Base-by-base conservation (phyloP, 805 yeast species). In the Monosporozyma unispora region DNA sequence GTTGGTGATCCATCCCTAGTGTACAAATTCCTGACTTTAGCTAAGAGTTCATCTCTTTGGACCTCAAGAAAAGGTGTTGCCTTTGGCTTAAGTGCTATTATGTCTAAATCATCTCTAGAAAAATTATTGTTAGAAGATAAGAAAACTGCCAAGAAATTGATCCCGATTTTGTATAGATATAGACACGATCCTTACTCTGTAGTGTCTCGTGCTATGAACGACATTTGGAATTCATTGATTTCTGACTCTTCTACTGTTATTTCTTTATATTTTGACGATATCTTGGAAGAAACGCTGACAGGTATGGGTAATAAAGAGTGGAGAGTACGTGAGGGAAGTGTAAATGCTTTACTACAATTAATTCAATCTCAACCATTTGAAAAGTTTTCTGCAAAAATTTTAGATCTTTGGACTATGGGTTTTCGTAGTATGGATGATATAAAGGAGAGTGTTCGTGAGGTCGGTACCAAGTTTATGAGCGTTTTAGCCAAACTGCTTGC, bases 1-100 rank as follows among this genome's bases (percentile, higher is more conserved):
- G 95, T 89, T 9, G 98, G 98, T 27, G 96, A 91, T 66, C 96
- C 98, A 12, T 79, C 93, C 55, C 75, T 91, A 55, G 96, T 91
- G 4, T 91, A 91, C 67, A 87, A 88, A 61, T 91, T 91, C 63
- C 88, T 91, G 96, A 81, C 96, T 0, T 69, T 91, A 50, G 95
- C 97, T 0, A 83, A 87, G 54, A 83, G 82, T 47, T 87, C 96
- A 0, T 81, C 93, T 0, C 67, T 90, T 19, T 91, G 99, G 99
- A 79, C 95, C 0, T 86, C 96, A 0, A 74, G 96, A 62, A 87
- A 86, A 55, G 99, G 98, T 47, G 81, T 89, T 59, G 98, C 98
- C 0, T 91, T 87, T 70, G 97, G 98, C 0, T 72, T 91, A 35
- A 91, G 96, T 9, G 81, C 87, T 0, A 82, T 91, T 43, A 69